Evolutionary conservation across 306 rosid species (phyloP), one percentile per base, ranked within the genome.

Genomic region (Senna tora): DNA sequence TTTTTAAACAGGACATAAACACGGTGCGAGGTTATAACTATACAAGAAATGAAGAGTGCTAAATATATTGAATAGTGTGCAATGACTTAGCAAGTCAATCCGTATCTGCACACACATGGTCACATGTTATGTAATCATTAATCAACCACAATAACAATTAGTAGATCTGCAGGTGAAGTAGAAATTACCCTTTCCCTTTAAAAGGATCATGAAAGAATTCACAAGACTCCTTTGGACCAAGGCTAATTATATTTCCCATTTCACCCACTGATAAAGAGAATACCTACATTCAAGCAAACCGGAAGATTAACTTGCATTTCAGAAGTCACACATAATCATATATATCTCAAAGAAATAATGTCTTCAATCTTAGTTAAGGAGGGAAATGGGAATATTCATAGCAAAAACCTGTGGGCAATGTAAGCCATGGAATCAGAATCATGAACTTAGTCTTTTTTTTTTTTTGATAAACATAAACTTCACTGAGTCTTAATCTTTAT

Each of bases 231-330:
- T 71, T 84, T 15, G 86, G 34, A 30, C 93, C 94, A 71, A 93
- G 96, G 87, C 87, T 71, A 77, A 91, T 69, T 25, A 93, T 41
- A 80, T 62, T 80, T 78, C 97, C 98, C 76, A 93, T 89, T 88
- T 93, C 98, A 75, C 77, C 71, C 75, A 87, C 91, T 6, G 98
- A 89, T 52, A 93, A 84, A 7, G 96, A 86, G 79, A 90, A 89
- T 16, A 92, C 89, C 96, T 92, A 69, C 78, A 86, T 61, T 72
- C 62, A 67, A 86, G 67, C 50, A 86, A 78, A 67, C 51, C 19
- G 72, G 67, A 67, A 47, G 38, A 69, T 74, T 59, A 72, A 39
- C 21, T 71, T 7, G 46, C 41, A 13, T 11, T 55, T 49, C 53
- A 65, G 73, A 49, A 19, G 25, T 52, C 41, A 50, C 36, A 49